phyloP scores from a whole-genome alignment of 2,329 filamentous ascomycete genomes.

The Aureobasidium sp. region DNA sequence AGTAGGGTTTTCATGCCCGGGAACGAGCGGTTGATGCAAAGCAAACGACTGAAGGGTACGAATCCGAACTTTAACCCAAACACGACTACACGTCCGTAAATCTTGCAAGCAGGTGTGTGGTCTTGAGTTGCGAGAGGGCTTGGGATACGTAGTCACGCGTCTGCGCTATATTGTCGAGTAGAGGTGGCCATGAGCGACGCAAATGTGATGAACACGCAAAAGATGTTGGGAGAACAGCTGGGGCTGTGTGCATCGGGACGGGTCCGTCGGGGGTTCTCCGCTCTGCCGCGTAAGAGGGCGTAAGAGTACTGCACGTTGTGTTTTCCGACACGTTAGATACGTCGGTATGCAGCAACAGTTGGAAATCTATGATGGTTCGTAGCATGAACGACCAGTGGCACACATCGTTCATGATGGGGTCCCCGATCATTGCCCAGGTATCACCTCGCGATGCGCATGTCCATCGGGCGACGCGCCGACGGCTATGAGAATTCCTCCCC shows the following conservation, averaged over 20 bases:
- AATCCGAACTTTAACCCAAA: slow-evolving; percentile 1
- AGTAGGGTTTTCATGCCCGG: background rate
- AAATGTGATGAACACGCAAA: too few relatives aligned
- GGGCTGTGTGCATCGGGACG: background rate
- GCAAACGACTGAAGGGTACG: background rate
- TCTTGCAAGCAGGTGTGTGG: background rate
- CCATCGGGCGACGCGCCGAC: background rate
- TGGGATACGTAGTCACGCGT: background rate
- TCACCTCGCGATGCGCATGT: background rate
- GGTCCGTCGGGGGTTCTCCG: background rate
- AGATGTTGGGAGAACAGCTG: background rate
- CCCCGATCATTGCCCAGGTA: background rate
- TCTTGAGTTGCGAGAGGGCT: background rate
- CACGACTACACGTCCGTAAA: background rate
- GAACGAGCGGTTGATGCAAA: slow-evolving; percentile 1
- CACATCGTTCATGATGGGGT: background rate
- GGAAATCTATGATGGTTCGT: background rate
- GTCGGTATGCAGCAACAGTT: background rate
- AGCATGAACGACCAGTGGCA: background rate
- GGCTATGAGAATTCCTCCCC: background rate
- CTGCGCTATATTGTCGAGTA: too few relatives aligned
- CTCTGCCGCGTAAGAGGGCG: background rate
- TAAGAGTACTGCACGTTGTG: background rate
- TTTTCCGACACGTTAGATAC: background rate
- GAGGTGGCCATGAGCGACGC: background rate